Conservation (phyloP, 306 rosid species). For the Myrica gale region DNA sequence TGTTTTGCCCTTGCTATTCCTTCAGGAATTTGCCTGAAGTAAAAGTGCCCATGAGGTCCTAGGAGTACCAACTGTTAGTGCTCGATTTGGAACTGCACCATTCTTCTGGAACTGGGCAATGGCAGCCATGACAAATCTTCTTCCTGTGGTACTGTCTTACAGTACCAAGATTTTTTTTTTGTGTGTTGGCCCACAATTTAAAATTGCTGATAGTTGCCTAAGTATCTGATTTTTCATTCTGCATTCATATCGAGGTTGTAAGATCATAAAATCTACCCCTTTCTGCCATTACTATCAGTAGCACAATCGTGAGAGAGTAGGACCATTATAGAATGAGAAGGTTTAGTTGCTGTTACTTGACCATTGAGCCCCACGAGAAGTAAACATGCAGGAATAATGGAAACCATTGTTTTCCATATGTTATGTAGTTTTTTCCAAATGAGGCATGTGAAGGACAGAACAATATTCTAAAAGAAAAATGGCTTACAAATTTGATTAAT, state of each 20-base stretch:
- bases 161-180: constrained; percentile 12
- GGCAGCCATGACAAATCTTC: constrained; percentile 70
- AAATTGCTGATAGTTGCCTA: not conserved
- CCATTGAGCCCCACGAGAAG: not conserved
- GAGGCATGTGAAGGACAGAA: not conserved
- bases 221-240: not conserved
- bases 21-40: constrained; percentile 94
- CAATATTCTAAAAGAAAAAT: not conserved
- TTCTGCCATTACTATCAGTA: not conserved
- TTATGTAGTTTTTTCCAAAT: not conserved
- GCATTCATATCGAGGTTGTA: not conserved
- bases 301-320: not conserved
- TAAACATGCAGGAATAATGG: not conserved
- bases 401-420: not conserved
- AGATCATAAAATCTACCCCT: not conserved
- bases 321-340: not conserved
- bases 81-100: constrained; percentile 94
- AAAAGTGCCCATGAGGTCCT: constrained; percentile 78
- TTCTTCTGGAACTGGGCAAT: constrained; percentile 98
- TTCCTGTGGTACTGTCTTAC: constrained; percentile 56
- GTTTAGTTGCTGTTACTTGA: not conserved
- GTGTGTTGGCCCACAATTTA: not conserved
- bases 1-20: not conserved
- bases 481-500: not conserved
- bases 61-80: constrained; percentile 89